A percentile compares a stretch with the other conserved stretches of the same genome.
phyloP scores from a whole-genome alignment of 257 asterid genomes.

The Scutellaria minor region DNA sequence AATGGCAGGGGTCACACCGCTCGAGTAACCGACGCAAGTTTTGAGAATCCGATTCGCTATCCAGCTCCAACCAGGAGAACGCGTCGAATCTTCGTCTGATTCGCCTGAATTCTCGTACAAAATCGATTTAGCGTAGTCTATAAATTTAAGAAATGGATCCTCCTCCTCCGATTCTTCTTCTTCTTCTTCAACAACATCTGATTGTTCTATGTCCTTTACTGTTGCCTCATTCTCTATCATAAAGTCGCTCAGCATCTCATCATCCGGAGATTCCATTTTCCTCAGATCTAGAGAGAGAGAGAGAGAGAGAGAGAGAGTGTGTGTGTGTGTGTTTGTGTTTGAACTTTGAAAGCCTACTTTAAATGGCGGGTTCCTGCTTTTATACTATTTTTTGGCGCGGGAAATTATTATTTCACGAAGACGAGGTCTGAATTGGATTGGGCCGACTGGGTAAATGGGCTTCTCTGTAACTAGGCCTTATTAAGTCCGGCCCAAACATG shows the following conservation, averaged over 20 bases:
- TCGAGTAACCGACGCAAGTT: slow-evolving; percentile 76
- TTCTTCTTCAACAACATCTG: slow-evolving; percentile 37
- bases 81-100: slow-evolving; percentile 42
- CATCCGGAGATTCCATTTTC: slow-evolving; percentile 42
- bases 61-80: slow-evolving; percentile 90
- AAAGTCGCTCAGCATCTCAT: slow-evolving; percentile 40
- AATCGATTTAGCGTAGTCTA: slow-evolving; percentile 59
- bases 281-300: slow-evolving; percentile 25
- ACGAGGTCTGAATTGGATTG: background rate
- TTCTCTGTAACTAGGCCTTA: background rate
- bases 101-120: slow-evolving; percentile 43
- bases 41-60: slow-evolving; percentile 68
- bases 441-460: background rate
- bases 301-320: slow-evolving; percentile 15
- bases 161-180: slow-evolving; percentile 46
- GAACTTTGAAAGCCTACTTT: slow-evolving; percentile 38
- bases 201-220: slow-evolving; percentile 54
- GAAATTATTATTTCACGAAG: background rate
- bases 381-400: slow-evolving; percentile 39
- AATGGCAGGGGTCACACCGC: slow-evolving; percentile 96
- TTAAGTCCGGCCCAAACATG: background rate
- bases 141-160: slow-evolving; percentile 73
- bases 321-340: slow-evolving; percentile 2
- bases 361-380: slow-evolving; percentile 35
- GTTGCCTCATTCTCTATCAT: slow-evolving; percentile 45